phyloP scores from a whole-genome alignment of 805 yeast genomes.

The Suhomyces sp. region DNA sequence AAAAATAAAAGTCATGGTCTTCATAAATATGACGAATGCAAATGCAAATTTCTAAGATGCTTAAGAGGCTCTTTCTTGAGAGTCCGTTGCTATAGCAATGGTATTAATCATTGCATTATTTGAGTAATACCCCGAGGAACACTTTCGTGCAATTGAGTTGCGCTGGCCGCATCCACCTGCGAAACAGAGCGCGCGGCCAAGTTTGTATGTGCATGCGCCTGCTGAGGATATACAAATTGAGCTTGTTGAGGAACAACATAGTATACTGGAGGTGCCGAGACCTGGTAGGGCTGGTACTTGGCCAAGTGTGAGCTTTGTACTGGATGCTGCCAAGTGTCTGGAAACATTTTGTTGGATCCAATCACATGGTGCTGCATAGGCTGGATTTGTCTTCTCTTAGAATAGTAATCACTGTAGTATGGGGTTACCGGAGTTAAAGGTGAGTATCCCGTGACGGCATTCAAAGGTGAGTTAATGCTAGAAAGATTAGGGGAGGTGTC shows the following conservation, averaged over 20 bases:
- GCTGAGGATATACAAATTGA: background rate
- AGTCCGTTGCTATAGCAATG: background rate
- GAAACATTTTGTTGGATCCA: background rate
- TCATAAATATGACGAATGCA: constrained; percentile 1
- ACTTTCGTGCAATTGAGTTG: background rate
- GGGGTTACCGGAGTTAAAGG: constrained; percentile 26
- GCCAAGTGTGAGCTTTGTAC: background rate
- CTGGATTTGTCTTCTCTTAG: constrained; percentile 8
- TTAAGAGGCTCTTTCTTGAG: background rate
- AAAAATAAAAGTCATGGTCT: background rate
- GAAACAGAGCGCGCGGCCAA: background rate
- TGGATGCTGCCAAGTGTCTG: background rate
- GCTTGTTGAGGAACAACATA: constrained; percentile 1
- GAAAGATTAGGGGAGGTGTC: background rate
- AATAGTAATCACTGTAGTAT: constrained; percentile 9
- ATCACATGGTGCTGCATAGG: constrained; percentile 4
- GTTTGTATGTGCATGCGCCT: background rate
- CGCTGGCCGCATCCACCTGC: background rate
- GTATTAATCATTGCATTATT: background rate
- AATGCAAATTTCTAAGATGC: background rate
- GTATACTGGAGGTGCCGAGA: background rate
- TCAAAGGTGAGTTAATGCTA: constrained; percentile 6
- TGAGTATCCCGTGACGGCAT: constrained; percentile 8
- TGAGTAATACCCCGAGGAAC: background rate
- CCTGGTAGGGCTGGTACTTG: background rate